Base-by-base conservation (phyloP, 2,329 filamentous ascomycete species). In the Pseudogymnoascus sp. region DNA sequence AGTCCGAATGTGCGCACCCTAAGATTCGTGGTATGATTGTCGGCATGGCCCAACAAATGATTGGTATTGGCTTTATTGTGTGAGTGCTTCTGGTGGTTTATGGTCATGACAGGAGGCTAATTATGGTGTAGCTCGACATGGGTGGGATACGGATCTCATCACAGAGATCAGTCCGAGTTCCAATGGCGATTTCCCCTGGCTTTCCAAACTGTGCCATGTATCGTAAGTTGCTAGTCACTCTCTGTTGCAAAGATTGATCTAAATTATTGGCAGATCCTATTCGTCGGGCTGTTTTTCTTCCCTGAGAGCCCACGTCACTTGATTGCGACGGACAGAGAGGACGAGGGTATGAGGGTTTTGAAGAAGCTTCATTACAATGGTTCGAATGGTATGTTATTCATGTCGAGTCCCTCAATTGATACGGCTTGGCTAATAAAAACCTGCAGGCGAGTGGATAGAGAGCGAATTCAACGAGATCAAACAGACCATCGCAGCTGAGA, bases 1-100 rank as follows among this genome's bases (percentile, higher is more conserved):
- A 86, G 68, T 83, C 83, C 15, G 84, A 87, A 66, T 73, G 86
- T 55, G 81, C 81, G 5, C 84, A 86, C 71, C 84, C 84, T 2
- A 78, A 77, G 63, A 86, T 86, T 66, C 81, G 84, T 71, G 84
- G 84, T 29, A 77, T 80, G 65, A 76, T 87, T 33, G 86, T 83
- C 12, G 78, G 80, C 12, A 72, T 87, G 10, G 83, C 86, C 70
- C 84, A 86, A 66, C 85, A 86, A 68, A 86, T 87, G 83, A 70
- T 86, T 25, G 84, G 83, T 9, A 76, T 86, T 35, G 84, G 84
- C 61, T 76, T 81, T 42, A 74, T 86, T 4, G 77, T 80, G 15
- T 83, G 8, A 55, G 48, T 55, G 7, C n/a, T 17, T 15, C 12
- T 17, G n/a, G 48, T 31, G 29, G 48, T 55, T 55, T 7, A 48